Conservation (phyloP, 495 filamentous ascomycete species). For the Tetracladium setigerum region DNA sequence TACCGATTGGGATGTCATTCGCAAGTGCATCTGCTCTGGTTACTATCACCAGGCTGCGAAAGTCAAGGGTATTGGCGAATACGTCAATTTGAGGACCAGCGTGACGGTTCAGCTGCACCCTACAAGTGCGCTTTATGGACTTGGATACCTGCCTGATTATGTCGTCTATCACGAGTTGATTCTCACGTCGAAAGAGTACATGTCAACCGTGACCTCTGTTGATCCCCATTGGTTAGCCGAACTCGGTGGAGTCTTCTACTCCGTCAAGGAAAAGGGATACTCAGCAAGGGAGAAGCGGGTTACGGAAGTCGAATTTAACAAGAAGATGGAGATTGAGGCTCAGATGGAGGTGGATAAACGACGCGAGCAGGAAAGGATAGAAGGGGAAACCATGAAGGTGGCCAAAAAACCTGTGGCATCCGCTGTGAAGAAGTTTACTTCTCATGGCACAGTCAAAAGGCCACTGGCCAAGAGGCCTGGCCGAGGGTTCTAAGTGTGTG, state of each 20-base stretch:
- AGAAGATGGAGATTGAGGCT: conserved; percentile 90
- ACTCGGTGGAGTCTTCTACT: conserved; percentile 97
- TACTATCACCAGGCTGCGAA: conserved; percentile 99
- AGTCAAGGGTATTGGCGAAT: conserved; percentile 94
- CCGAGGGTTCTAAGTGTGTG: conserved; percentile 36
- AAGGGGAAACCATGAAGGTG: conserved; percentile 35
- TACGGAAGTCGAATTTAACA: conserved; percentile 90
- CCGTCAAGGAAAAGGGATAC: conserved; percentile 95
- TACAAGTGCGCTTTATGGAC: conserved; percentile 84
- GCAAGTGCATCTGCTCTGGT: conserved; percentile 94
- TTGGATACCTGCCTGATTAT: conserved; percentile 91
- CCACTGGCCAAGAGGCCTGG: conserved; percentile 50
- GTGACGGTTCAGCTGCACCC: conserved; percentile 93
- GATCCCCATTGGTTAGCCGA: conserved; percentile 98
- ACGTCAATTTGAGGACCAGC: conserved; percentile 89
- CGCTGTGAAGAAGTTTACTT: conserved; percentile 44
- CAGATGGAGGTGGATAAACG: conserved; percentile 87
- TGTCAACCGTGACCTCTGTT: conserved; percentile 94
- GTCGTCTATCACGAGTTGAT: conserved; percentile 99
- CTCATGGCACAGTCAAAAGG: conserved; percentile 52
- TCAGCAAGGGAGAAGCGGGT: conserved; percentile 81
- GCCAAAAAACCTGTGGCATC: conserved; percentile 37
- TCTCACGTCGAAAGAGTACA: conserved; percentile 95
- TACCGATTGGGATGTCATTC: conserved; percentile 92
- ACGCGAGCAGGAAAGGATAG: conserved; percentile 53